These are phyloP conservation scores for Chaetomium sp. DNA, from an alignment of 2,329 filamentous ascomycete genomes.

Conservation along the genomic window DNA sequence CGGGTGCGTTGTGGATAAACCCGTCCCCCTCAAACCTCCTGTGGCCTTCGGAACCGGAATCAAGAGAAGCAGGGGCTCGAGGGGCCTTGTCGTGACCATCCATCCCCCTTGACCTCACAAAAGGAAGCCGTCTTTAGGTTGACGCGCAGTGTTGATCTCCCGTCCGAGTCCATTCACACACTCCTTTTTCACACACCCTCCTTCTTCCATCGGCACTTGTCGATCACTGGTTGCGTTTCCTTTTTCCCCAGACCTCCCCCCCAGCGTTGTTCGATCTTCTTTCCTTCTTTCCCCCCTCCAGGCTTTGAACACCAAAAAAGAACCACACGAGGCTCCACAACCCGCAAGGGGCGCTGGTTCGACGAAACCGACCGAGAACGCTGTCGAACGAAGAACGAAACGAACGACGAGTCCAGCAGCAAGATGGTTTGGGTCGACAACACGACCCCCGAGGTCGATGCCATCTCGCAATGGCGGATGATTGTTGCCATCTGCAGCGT, in stretches of 20 bases:
- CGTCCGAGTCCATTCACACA: constrained; percentile 6
- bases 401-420: neutral
- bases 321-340: neutral
- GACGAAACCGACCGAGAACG: too few species aligned
- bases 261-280: neutral
- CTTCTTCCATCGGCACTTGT: neutral
- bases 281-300: neutral
- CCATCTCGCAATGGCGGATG: constrained; percentile 39
- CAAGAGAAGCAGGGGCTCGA: neutral
- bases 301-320: neutral
- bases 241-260: neutral
- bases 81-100: neutral
- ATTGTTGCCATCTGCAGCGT: constrained; percentile 44
- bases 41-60: neutral
- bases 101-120: neutral
- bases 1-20: neutral
- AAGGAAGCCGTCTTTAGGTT: constrained; percentile 2
- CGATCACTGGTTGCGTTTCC: neutral
- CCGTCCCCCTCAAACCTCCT: neutral
- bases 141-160: constrained; percentile 16
- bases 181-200: constrained; percentile 1
- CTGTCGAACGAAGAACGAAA: too few species aligned
- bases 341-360: too few species aligned
- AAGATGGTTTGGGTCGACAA: constrained; percentile 47
- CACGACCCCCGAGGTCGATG: constrained; percentile 41